Evolutionary conservation across 2,329 filamentous ascomycete genomes (phyloP), one percentile per base, ranked within the genome.

Genomic region (Cordyceps fumosorosea): DNA sequence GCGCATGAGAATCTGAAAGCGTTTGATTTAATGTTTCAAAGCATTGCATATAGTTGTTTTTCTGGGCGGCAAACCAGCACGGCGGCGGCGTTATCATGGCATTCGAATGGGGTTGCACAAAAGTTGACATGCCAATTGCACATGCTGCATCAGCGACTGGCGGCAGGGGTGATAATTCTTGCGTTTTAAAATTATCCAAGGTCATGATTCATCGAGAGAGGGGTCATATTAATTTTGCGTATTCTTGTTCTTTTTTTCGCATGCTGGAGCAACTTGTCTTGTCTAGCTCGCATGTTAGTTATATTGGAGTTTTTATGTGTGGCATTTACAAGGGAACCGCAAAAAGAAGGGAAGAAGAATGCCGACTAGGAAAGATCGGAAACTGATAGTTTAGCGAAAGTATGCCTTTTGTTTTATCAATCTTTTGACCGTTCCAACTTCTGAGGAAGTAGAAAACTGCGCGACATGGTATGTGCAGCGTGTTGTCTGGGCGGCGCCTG

Each of bases 381-480:
- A 22, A 51, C 47, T 51, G 59, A 44, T 62, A 62, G 52, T 56
- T 56, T 44, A 56, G 45, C 45, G 52, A 51, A 48, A 51, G 40
- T 24, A 42, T 56, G 14, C 10, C 34, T 56, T n/a, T 60, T 16
- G 18, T 32, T 34, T 18, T 24, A 26, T 11, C 11, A 50, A 48
- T 18, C 12, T 42, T 42, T 47, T 32, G n/a, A n/a, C n/a, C n/a
- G 29, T 29, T 29, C 29, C 29, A 29, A 6, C 6, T 29, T 7
- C 29, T 29, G 29, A 7, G 29, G 29, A 29, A 29, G 29, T 29
- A 29, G 26, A 29, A 3, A 3, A 29, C 29, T 5, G 3, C 8
- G 29, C 5, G 29, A 29, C 29, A 29, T 29, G 29, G 5, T 29
- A 7, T 29, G 26, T 29, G 3, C 6, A 6, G 3, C 6, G 26